Conservation (phyloP, 768 basidiomycete genomes). For the Lactifluus subvellereus region DNA sequence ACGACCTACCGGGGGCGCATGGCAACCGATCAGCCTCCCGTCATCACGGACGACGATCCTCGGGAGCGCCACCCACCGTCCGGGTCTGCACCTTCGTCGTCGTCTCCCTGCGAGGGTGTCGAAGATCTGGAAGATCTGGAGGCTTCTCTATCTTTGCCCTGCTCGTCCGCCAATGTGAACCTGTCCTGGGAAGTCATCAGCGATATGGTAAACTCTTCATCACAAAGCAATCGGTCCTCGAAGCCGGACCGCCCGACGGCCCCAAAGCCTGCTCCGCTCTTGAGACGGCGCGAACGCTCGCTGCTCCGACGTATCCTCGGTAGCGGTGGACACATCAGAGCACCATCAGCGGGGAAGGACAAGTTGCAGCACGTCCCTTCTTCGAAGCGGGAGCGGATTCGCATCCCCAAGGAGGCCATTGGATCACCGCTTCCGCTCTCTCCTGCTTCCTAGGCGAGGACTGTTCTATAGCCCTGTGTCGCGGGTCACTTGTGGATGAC, state of each 20-base stretch:
- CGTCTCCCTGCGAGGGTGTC: background rate
- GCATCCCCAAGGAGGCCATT: slow-evolving; percentile 14
- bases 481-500: background rate
- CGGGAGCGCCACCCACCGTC: background rate
- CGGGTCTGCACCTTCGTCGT: background rate
- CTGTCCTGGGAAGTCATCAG: slow-evolving; percentile 9
- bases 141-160: background rate
- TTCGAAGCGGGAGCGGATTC: slow-evolving; percentile 3
- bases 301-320: slow-evolving; percentile 13
- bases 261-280: slow-evolving; percentile 14
- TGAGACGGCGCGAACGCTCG: slow-evolving; percentile 19
- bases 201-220: background rate
- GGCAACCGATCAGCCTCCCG: background rate
- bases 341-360: background rate
- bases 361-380: background rate
- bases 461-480: background rate
- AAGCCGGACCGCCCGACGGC: slow-evolving; percentile 12
- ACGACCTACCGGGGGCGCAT: slow-evolving; percentile 5
- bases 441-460: background rate
- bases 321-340: background rate
- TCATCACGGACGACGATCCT: background rate
- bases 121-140: background rate
- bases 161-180: background rate
- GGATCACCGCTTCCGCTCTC: slow-evolving; percentile 15
- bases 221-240: background rate